Percentiles rank a stretch among this genome's conserved stretches.
phyloP scores from a whole-genome alignment of 768 basidiomycete species.

The Lentinula raphanica region DNA sequence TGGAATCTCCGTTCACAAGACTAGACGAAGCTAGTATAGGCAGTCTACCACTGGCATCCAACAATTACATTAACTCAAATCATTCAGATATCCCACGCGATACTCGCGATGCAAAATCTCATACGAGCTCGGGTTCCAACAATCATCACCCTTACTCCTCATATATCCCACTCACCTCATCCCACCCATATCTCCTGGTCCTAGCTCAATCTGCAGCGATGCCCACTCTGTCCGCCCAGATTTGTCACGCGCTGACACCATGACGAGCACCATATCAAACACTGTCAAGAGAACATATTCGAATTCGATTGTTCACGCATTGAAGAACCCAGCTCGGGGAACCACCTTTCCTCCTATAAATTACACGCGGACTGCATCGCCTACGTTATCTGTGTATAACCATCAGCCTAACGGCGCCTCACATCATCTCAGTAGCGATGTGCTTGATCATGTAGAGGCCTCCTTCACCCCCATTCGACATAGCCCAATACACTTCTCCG shows the following conservation, averaged over 20 bases:
- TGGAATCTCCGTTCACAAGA: slow-evolving; percentile 83
- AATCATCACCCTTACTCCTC: slow-evolving; percentile 42
- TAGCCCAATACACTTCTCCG: slow-evolving; percentile 73
- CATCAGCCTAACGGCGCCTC: slow-evolving; percentile 8
- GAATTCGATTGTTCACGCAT: slow-evolving; percentile 73
- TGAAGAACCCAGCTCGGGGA: slow-evolving; percentile 64
- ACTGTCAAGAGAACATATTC: slow-evolving; percentile 74
- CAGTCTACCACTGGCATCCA: slow-evolving; percentile 37
- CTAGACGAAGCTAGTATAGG: slow-evolving; percentile 66
- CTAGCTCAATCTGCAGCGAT: background rate
- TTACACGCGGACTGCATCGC: slow-evolving; percentile 36
- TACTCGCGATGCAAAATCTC: slow-evolving; percentile 21
- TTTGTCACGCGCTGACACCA: slow-evolving; percentile 55
- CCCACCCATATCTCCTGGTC: slow-evolving; percentile 38
- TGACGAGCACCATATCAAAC: slow-evolving; percentile 56
- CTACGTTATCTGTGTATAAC: slow-evolving; percentile 13
- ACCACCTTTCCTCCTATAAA: slow-evolving; percentile 67
- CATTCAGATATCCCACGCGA: slow-evolving; percentile 13
- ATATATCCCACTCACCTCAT: slow-evolving; percentile 1
- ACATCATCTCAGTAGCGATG: slow-evolving; percentile 16
- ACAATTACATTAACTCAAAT: slow-evolving; percentile 27
- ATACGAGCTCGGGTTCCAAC: slow-evolving; percentile 47
- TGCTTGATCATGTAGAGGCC: slow-evolving; percentile 30
- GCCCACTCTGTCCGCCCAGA: slow-evolving; percentile 34
- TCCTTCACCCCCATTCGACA: slow-evolving; percentile 74